Conservation (phyloP, 805 yeast genomes). For the Wickerhamomyces hampshirensis region DNA sequence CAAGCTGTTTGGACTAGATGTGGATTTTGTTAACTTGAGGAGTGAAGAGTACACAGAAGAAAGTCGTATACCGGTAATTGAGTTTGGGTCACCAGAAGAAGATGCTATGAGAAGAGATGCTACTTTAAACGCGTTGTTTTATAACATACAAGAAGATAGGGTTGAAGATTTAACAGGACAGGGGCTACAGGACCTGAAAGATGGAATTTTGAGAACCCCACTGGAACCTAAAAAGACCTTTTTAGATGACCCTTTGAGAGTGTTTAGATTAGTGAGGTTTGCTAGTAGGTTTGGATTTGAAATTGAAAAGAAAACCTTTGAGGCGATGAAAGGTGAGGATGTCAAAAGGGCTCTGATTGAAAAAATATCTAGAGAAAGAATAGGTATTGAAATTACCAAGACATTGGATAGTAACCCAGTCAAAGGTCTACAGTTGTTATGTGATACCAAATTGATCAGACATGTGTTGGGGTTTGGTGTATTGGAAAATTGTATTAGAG, state of each 20-base stretch:
- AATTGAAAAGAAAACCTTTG: slow-evolving; percentile 50
- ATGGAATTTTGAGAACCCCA: slow-evolving; percentile 82
- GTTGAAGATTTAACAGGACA: slow-evolving; percentile 82
- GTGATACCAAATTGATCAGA: slow-evolving; percentile 48
- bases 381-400: slow-evolving; percentile 81
- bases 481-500: slow-evolving; percentile 17
- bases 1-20: slow-evolving; percentile 72
- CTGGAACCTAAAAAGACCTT: slow-evolving; percentile 81
- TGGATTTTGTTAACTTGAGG: slow-evolving; percentile 90
- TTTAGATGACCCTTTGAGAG: slow-evolving; percentile 90
- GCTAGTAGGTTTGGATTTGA: slow-evolving; percentile 71
- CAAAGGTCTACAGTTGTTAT: slow-evolving; percentile 58
- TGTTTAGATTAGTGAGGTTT: slow-evolving; percentile 79
- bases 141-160: slow-evolving; percentile 59
- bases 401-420: slow-evolving; percentile 65
- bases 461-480: slow-evolving; percentile 47
- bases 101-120: slow-evolving; percentile 96
- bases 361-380: slow-evolving; percentile 86
- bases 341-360: slow-evolving; percentile 55
- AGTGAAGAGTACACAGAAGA: slow-evolving; percentile 80
- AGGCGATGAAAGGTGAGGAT: slow-evolving; percentile 58
- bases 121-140: slow-evolving; percentile 87
- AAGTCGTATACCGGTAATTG: slow-evolving; percentile 79
- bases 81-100: slow-evolving; percentile 84
- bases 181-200: slow-evolving; percentile 68